Conservation (phyloP, 306 rosid genomes). For the Quercus alba region DNA sequence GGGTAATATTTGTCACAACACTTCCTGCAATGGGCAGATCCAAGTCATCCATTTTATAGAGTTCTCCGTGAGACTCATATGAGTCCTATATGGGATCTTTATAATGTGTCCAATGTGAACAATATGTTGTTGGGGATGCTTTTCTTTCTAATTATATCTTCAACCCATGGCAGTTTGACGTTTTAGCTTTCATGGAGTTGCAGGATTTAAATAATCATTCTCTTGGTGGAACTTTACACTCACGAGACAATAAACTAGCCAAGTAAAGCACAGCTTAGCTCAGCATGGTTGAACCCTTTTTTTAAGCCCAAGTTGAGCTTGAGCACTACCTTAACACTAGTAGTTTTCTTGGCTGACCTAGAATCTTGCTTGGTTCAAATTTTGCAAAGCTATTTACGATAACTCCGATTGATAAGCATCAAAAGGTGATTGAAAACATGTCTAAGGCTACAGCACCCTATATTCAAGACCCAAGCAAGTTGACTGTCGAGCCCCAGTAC, state of each 20-base stretch:
- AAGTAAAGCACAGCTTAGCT: neutral
- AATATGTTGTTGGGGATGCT: neutral
- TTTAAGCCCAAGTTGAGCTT: neutral
- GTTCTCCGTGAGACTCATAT: too few relatives aligned
- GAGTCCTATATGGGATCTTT: too few relatives aligned
- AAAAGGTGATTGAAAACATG: too few relatives aligned
- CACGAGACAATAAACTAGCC: neutral
- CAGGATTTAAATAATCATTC: neutral
- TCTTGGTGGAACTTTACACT: neutral
- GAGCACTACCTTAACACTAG: neutral
- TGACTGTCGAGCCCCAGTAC: neutral
- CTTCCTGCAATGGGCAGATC: too few relatives aligned
- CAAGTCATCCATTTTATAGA: too few relatives aligned
- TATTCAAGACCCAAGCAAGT: too few relatives aligned
- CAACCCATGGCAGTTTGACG: neutral
- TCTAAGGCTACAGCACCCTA: too few relatives aligned
- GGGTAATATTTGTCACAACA: too few relatives aligned
- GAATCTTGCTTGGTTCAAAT: neutral
- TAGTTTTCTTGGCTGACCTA: neutral
- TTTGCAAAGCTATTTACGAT: neutral
- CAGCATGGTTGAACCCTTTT: too few relatives aligned
- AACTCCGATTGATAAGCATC: neutral
- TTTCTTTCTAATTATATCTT: neutral
- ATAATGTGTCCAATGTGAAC: neutral
- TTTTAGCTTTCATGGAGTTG: neutral